Evolutionary conservation across 345 rosid genomes (phyloP).

Genomic region (Rhizophora apiculata): DNA sequence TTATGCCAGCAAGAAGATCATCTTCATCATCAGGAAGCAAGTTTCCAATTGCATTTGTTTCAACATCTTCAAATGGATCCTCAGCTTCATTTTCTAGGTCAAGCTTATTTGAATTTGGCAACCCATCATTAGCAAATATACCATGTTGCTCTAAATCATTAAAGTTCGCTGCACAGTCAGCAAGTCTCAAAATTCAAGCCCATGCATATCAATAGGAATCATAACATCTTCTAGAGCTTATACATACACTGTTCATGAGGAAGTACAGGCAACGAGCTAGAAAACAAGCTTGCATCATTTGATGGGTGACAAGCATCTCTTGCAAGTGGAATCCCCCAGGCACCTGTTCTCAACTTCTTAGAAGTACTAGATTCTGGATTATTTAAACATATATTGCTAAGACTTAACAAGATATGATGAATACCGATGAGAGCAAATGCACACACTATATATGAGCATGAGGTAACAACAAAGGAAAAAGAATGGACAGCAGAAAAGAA

Average conservation of each 20-base stretch:
- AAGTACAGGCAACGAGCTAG: constrained; percentile 80
- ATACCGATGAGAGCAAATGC: not conserved
- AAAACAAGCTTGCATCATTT: constrained; percentile 70
- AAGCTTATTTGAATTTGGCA: constrained; percentile 44
- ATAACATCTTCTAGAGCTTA: constrained; percentile 11
- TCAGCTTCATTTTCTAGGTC: constrained; percentile 43
- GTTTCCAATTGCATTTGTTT: constrained; percentile 43
- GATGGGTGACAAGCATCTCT: constrained; percentile 37
- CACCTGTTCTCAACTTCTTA: constrained; percentile 35
- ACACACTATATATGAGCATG: no score
- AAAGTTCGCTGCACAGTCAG: constrained; percentile 56
- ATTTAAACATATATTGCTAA: constrained; percentile 1
- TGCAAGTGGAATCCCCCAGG: constrained; percentile 51
- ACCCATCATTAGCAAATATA: constrained; percentile 48
- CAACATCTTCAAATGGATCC: constrained; percentile 51
- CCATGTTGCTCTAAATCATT: constrained; percentile 41
- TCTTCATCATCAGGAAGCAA: constrained; percentile 81
- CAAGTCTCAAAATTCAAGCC: constrained; percentile 14
- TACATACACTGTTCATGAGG: constrained; percentile 66
- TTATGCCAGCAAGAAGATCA: constrained; percentile 83
- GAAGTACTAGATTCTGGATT: constrained; percentile 32
- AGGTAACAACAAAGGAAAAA: not conserved
- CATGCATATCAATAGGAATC: constrained; percentile 1
- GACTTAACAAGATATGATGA: not conserved
- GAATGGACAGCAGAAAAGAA: not conserved